phyloP scores from a whole-genome alignment of 176 grass and related monocot species.

The bread wheat (Triticum aestivum) region DNA sequence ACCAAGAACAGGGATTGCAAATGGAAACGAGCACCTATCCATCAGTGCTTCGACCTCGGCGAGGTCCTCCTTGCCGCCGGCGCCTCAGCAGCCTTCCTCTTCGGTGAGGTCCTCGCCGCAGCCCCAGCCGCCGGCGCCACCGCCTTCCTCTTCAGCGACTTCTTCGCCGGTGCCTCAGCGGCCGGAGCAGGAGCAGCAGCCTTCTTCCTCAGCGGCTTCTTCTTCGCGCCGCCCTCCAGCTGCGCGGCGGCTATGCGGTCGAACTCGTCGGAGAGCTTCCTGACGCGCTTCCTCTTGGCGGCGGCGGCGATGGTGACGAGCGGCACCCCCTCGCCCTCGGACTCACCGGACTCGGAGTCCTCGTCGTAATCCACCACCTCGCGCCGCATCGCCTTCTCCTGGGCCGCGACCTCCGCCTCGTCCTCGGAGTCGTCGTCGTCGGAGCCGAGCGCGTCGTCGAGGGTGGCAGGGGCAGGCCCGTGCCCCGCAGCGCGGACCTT shows the following conservation, averaged over 20 bases:
- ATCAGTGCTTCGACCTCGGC: constrained; percentile 17
- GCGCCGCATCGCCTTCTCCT: constrained; percentile 15
- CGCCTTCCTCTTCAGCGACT: constrained; percentile 16
- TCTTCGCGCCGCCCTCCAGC: constrained; percentile 6
- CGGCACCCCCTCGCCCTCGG: constrained; percentile 30
- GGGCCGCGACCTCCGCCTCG: constrained; percentile 32
- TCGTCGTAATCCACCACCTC: constrained; percentile 16
- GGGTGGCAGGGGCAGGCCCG: constrained; percentile 20
- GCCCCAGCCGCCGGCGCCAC: neutral
- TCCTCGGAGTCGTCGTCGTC: constrained; percentile 23
- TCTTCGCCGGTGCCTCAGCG: constrained; percentile 22
- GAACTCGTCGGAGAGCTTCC: constrained; percentile 66
- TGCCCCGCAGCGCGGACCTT: constrained; percentile 22
- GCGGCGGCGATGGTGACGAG: constrained; percentile 31
- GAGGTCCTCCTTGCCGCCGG: neutral
- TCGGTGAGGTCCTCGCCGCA: constrained; percentile 36
- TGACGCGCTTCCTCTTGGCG: constrained; percentile 56
- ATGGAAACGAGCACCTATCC: neutral
- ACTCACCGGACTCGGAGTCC: constrained; percentile 14
- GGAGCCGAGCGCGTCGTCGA: constrained; percentile 28
- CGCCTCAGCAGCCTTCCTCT: neutral
- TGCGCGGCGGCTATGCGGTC: constrained; percentile 54
- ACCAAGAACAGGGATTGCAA: neutral
- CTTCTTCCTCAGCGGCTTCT: constrained; percentile 46
- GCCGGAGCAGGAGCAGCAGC: neutral